These are phyloP conservation scores for Colletotrichum scovillei DNA, from an alignment of 2,329 filamentous ascomycete genomes.

Conservation along the genomic window DNA sequence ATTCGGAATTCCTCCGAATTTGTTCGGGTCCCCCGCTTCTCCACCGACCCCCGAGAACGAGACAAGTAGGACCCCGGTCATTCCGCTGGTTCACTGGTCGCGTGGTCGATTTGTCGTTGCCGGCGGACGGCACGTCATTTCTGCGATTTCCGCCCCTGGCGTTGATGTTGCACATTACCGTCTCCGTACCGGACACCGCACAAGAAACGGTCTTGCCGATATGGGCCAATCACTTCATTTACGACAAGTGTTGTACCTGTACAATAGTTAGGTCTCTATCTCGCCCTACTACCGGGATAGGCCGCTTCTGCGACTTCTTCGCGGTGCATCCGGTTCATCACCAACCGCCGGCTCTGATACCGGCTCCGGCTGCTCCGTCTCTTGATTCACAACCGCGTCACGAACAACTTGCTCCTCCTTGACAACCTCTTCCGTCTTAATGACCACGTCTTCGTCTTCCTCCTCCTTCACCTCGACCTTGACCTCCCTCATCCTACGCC, in stretches of 20 bases:
- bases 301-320: background rate
- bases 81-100: background rate
- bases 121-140: background rate
- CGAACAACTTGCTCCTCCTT: slow-evolving; percentile 45
- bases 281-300: background rate
- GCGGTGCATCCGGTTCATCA: background rate
- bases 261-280: background rate
- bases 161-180: background rate
- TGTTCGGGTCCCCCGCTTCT: slow-evolving; percentile 11
- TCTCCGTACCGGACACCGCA: background rate
- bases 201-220: background rate
- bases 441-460: slow-evolving; percentile 35
- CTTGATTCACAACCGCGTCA: slow-evolving; percentile 24
- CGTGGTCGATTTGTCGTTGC: slow-evolving; percentile 18
- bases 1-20: slow-evolving; percentile 23
- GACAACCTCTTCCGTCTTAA: slow-evolving; percentile 40
- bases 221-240: background rate
- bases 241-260: background rate
- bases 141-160: slow-evolving; percentile 6
- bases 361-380: background rate
- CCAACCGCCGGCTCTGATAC: background rate
- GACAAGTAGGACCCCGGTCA: slow-evolving; percentile 20
- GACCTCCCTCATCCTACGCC: slow-evolving; percentile 60
- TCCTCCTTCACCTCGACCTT: slow-evolving; percentile 41
- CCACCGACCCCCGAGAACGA: slow-evolving; percentile 13